Conservation (phyloP, 331 rosid genomes). For the Malus hybrid region DNA sequence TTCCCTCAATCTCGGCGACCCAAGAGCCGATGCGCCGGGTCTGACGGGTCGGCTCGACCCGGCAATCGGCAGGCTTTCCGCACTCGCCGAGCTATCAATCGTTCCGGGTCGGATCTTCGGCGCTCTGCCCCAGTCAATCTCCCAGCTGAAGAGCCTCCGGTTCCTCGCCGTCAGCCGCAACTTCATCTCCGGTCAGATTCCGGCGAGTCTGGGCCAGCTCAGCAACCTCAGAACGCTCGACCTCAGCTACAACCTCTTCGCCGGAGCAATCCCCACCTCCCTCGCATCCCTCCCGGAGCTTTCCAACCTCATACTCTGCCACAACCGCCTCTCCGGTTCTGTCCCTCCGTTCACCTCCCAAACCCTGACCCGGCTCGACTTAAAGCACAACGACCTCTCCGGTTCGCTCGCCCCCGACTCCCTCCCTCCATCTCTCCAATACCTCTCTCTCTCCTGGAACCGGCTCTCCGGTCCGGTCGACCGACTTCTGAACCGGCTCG, state of each 20-base stretch:
- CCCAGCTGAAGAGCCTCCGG: slow-evolving; percentile 55
- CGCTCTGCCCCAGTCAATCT: slow-evolving; percentile 41
- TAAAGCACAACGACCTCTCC: slow-evolving; percentile 74
- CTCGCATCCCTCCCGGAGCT: slow-evolving; percentile 57
- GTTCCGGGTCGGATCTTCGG: slow-evolving; percentile 87
- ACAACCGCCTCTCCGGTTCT: slow-evolving; percentile 69
- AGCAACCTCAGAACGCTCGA: slow-evolving; percentile 62
- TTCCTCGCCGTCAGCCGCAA: slow-evolving; percentile 79
- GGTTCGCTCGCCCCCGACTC: slow-evolving; percentile 54
- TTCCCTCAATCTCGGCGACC: slow-evolving; percentile 90
- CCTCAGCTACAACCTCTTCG: slow-evolving; percentile 76
- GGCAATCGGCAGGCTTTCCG: slow-evolving; percentile 66
- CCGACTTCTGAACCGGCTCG: slow-evolving; percentile 43
- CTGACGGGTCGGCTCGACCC: slow-evolving; percentile 71
- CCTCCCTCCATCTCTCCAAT: slow-evolving; percentile 71
- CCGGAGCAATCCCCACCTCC: slow-evolving; percentile 63
- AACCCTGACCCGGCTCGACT: slow-evolving; percentile 61
- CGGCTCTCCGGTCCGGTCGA: slow-evolving; percentile 61
- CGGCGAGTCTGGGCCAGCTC: slow-evolving; percentile 43
- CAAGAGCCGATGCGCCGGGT: slow-evolving; percentile 80
- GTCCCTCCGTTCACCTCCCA: slow-evolving; percentile 61
- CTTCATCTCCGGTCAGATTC: slow-evolving; percentile 78
- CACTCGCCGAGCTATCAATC: slow-evolving; percentile 72
- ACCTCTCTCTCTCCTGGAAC: slow-evolving; percentile 82
- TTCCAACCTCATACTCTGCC: slow-evolving; percentile 75